Percentiles rank a stretch among this genome's conserved stretches.
Conservation (phyloP, 106 monocot species). For the Phalaenopsis equestris region DNA sequence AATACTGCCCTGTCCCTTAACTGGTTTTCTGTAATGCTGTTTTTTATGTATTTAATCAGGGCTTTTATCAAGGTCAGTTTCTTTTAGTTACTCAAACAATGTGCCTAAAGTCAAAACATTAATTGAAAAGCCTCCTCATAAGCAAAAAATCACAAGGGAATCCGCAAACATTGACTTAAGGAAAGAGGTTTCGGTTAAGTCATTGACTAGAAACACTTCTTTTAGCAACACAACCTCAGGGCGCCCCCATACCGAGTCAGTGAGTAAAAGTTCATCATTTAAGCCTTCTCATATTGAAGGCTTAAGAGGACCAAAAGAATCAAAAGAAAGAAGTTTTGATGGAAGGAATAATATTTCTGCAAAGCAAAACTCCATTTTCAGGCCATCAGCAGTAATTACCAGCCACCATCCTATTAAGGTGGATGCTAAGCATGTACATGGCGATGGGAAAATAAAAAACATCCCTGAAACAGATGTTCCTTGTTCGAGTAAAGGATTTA, state of each 20-base stretch:
- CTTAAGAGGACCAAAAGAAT: slow-evolving; percentile 20
- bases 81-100: slow-evolving; percentile 38
- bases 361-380: slow-evolving; percentile 12
- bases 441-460: background rate
- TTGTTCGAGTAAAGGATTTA: slow-evolving; percentile 24
- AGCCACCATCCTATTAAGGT: slow-evolving; percentile 21
- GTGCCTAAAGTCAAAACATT: slow-evolving; percentile 49
- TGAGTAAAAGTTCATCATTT: slow-evolving; percentile 21
- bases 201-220: slow-evolving; percentile 46
- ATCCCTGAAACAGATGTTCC: slow-evolving; percentile 14
- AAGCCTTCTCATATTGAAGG: slow-evolving; percentile 19
- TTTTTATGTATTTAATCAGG: slow-evolving; percentile 23
- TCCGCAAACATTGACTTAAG: slow-evolving; percentile 17
- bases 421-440: slow-evolving; percentile 9
- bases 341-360: slow-evolving; percentile 36
- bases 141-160: slow-evolving; percentile 36
- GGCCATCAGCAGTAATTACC: slow-evolving; percentile 9
- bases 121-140: slow-evolving; percentile 29
- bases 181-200: slow-evolving; percentile 25
- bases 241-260: slow-evolving; percentile 17
- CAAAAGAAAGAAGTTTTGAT: slow-evolving; percentile 18
- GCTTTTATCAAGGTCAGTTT: slow-evolving; percentile 39
- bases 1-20: background rate
- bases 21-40: background rate
- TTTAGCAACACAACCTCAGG: slow-evolving; percentile 29